Percentiles rank a stretch among this genome's conserved stretches.
Conservation (phyloP, 208 protist genomes). For the Tetramitus jugosus region DNA sequence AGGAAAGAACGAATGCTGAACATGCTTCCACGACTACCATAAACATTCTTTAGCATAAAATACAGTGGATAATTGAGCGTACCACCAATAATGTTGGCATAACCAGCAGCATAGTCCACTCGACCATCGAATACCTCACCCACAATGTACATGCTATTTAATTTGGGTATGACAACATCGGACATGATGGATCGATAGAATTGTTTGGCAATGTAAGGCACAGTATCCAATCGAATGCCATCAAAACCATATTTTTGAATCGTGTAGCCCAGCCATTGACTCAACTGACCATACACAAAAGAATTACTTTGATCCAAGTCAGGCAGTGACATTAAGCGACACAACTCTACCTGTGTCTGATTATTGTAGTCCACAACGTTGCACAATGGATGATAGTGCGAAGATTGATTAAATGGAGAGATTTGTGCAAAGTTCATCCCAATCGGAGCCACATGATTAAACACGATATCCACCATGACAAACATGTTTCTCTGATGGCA, state of each 20-base stretch:
- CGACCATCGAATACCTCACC: slow-evolving; percentile 41
- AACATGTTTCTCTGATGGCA: slow-evolving; percentile 29
- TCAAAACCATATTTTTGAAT: slow-evolving; percentile 39
- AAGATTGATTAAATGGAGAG: slow-evolving; percentile 32
- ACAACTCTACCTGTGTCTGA: slow-evolving; percentile 32
- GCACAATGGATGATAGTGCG: slow-evolving; percentile 34
- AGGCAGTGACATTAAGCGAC: slow-evolving; percentile 37
- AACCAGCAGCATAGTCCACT: slow-evolving; percentile 22
- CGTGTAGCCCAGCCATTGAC: slow-evolving; percentile 23
- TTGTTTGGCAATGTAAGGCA: slow-evolving; percentile 29
- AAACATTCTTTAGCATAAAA: slow-evolving; percentile 33
- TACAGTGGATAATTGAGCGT: slow-evolving; percentile 40
- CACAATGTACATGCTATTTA: slow-evolving; percentile 25
- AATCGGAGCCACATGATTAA: slow-evolving; percentile 39
- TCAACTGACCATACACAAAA: slow-evolving; percentile 31
- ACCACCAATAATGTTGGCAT: slow-evolving; percentile 21
- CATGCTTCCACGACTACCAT: neutral
- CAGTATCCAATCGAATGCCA: slow-evolving; percentile 45
- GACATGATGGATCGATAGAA: slow-evolving; percentile 31
- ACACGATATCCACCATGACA: slow-evolving; percentile 47
- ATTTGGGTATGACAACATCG: neutral
- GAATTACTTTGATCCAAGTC: slow-evolving; percentile 36
- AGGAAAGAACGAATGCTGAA: neutral
- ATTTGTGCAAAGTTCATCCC: slow-evolving; percentile 29
- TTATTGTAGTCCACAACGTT: slow-evolving; percentile 26